Percentiles rank a stretch among this genome's conserved stretches.
phyloP scores from a whole-genome alignment of 1,284 basidiomycete species.

The Rhizopogon hawkerae region DNA sequence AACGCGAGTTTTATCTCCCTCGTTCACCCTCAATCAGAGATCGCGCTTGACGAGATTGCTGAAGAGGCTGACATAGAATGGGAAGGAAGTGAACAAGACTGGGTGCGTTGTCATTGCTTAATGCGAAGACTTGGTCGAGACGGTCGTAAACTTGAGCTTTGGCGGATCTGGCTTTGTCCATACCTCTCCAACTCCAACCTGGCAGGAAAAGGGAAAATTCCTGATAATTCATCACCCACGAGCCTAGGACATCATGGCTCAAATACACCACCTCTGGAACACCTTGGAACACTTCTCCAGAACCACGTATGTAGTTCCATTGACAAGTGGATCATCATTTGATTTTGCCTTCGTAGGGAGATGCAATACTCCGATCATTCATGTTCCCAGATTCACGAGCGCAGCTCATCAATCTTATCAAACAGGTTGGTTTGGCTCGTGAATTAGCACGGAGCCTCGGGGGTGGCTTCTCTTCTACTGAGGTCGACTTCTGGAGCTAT shows the following conservation, averaged over 20 bases:
- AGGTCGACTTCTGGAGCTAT: conserved; percentile 51
- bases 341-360: conserved; percentile 32
- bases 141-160: conserved; percentile 63
- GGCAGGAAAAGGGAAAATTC: conserved; percentile 34
- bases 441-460: conserved; percentile 32
- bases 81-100: conserved; percentile 46
- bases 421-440: conserved; percentile 35
- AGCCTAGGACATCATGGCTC: conserved; percentile 6
- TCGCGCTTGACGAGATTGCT: conserved; percentile 17
- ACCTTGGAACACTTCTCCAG: conserved; percentile 43
- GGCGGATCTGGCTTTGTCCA: conserved; percentile 54
- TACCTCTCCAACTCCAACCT: conserved; percentile 8
- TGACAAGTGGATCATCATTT: conserved; percentile 6
- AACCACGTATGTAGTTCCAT: conserved; percentile 44
- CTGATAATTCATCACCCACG: conserved; percentile 29
- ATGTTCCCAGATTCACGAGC: conserved; percentile 66
- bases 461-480: conserved; percentile 23
- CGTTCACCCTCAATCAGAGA: conserved; percentile 2
- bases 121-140: conserved; percentile 51
- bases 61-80: conserved; percentile 32
- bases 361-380: conserved; percentile 48
- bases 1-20: conserved; percentile 10
- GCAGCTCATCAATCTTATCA: conserved; percentile 46
- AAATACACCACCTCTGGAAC: conserved; percentile 31
- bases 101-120: conserved; percentile 47